phyloP scores from a whole-genome alignment of 352 stramenopile genomes.

The Globisporangium cederbergense region DNA sequence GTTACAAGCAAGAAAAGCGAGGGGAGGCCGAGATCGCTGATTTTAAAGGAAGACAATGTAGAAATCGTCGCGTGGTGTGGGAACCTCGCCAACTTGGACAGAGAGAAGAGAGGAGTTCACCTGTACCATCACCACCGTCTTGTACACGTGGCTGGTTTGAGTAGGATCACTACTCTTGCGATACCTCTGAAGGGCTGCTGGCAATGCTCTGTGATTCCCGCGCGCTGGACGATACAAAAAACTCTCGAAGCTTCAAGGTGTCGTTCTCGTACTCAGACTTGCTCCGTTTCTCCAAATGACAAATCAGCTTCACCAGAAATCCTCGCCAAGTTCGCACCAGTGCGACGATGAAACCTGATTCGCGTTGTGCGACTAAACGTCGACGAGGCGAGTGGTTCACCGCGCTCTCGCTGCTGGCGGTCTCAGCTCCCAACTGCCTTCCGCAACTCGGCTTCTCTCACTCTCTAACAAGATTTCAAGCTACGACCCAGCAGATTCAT shows the following conservation, averaged over 20 bases:
- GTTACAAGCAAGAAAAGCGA: background rate
- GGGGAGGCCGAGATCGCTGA: background rate
- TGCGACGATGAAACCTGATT: constrained; percentile 2
- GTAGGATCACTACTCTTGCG: background rate
- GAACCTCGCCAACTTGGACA: background rate
- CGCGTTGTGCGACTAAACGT: constrained; percentile 3
- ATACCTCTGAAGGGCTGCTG: background rate
- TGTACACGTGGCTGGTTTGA: background rate
- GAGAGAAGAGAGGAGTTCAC: background rate
- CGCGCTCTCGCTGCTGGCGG: background rate
- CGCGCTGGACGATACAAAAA: background rate
- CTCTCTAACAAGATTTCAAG: background rate
- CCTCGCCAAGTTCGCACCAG: background rate
- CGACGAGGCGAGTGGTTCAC: background rate
- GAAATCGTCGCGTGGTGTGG: background rate
- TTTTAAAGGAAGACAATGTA: background rate
- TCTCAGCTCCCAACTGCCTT: background rate
- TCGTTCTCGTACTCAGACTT: background rate
- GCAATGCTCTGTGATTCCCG: background rate
- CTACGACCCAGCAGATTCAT: background rate
- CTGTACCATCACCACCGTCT: background rate
- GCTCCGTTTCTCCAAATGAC: background rate
- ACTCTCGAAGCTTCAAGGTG: too few relatives aligned
- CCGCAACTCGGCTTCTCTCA: constrained; percentile 1
- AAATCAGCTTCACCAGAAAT: background rate